A percentile compares a stretch with the other conserved stretches of the same genome.
These are phyloP conservation scores for Fusarium circinatum DNA, from an alignment of 2,329 filamentous ascomycete genomes.

Conservation along the genomic window DNA sequence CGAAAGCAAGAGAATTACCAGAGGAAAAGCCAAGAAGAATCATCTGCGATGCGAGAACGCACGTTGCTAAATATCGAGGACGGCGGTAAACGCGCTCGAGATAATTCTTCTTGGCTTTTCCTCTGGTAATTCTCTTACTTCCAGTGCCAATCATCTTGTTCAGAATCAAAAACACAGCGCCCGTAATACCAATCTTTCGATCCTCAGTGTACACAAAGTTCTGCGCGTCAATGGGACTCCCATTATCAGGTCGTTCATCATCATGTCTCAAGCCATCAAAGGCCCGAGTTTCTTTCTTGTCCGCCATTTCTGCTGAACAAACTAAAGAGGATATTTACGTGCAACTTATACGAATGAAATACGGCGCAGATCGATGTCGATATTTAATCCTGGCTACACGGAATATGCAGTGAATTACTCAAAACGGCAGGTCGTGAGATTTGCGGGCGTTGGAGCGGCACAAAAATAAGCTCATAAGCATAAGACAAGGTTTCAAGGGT, in stretches of 20 bases:
- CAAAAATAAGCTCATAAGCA: slow-evolving; percentile 37
- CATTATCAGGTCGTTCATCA: slow-evolving; percentile 37
- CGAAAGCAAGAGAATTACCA: slow-evolving; percentile 68
- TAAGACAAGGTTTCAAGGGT: slow-evolving; percentile 1
- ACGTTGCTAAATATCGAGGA: slow-evolving; percentile 68
- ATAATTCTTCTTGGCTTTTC: too few species aligned
- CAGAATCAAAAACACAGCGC: slow-evolving; percentile 64
- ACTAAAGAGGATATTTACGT: fast-evolving
- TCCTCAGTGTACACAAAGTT: slow-evolving; percentile 53
- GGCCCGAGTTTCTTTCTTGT: slow-evolving; percentile 8
- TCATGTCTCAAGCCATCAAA: slow-evolving; percentile 14
- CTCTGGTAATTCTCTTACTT: slow-evolving; percentile 74
- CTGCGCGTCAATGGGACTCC: slow-evolving; percentile 53
- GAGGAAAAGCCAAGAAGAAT: slow-evolving; percentile 70
- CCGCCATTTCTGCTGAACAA: slow-evolving; percentile 26
- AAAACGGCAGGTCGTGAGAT: slow-evolving; percentile 26
- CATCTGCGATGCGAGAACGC: slow-evolving; percentile 69
- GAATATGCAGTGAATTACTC: slow-evolving; percentile 13
- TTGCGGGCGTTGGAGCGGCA: slow-evolving; percentile 11
- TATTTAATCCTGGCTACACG: slow-evolving; percentile 17
- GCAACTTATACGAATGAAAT: neutral
- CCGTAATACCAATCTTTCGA: slow-evolving; percentile 62
- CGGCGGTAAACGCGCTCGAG: slow-evolving; percentile 70
- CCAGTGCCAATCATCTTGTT: slow-evolving; percentile 70
- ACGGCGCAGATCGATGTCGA: slow-evolving; percentile 20